Evolutionary conservation across 768 basidiomycete genomes (phyloP).

Genomic region (Astraeus odoratus): DNA sequence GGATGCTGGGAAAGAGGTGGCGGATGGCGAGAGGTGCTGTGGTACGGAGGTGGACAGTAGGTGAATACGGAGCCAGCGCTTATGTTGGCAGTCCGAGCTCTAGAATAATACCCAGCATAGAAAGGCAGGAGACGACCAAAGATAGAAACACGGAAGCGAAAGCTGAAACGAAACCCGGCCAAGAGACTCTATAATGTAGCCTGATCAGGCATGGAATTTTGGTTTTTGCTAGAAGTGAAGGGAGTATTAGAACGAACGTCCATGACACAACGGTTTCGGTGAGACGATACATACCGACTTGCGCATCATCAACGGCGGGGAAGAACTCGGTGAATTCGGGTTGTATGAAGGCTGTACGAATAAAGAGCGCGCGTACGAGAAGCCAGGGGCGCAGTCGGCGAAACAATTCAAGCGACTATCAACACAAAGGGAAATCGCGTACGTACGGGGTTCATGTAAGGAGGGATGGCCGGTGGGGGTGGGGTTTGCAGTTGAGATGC

Average conservation of each 20-base stretch:
- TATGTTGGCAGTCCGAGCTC: constrained; percentile 14
- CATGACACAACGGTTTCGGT: background rate
- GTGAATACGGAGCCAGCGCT: constrained; percentile 12
- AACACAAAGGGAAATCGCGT: background rate
- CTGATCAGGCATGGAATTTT: constrained; percentile 28
- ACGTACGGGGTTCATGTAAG: constrained; percentile 35
- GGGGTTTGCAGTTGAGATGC: constrained; percentile 29
- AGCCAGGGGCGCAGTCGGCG: background rate
- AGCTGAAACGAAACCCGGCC: background rate
- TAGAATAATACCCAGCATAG: constrained; percentile 16
- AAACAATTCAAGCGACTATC: background rate
- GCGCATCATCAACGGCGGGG: constrained; percentile 51
- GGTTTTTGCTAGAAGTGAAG: constrained; percentile 21
- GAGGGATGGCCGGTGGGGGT: constrained; percentile 18
- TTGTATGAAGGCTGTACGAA: constrained; percentile 29
- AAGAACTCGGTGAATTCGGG: constrained; percentile 32
- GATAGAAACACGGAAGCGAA: background rate
- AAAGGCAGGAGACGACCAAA: background rate
- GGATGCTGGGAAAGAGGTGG: constrained; percentile 9
- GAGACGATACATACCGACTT: constrained; percentile 33
- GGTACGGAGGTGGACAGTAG: background rate
- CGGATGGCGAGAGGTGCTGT: background rate
- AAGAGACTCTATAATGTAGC: constrained; percentile 4
- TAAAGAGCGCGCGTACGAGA: constrained; percentile 8
- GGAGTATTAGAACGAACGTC: background rate